Conservation (phyloP, 176 grass and related monocot species). For the Rhipidocladum racemiflorum region DNA sequence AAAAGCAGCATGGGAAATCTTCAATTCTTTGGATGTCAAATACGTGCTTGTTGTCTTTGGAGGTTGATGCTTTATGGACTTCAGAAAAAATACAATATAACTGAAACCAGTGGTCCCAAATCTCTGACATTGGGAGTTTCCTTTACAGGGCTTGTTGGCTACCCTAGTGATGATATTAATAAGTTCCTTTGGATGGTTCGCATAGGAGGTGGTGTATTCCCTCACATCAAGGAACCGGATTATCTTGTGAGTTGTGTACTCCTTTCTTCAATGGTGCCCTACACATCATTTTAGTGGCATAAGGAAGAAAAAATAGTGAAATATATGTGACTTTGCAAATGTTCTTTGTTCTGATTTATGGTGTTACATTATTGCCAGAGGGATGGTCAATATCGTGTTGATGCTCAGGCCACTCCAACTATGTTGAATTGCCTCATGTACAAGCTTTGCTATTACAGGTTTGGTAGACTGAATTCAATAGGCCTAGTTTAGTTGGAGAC, state of each 20-base stretch:
- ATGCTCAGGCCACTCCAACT: constrained; percentile 91
- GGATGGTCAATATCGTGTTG: constrained; percentile 96
- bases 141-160: constrained; percentile 95
- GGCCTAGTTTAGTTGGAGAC: background rate
- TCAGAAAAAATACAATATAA: background rate
- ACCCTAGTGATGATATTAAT: constrained; percentile 98
- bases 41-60: constrained; percentile 98
- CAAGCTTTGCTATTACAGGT: constrained; percentile 99
- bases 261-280: constrained; percentile 1
- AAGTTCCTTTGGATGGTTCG: constrained; percentile 99
- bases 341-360: constrained; percentile 23
- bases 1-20: constrained; percentile 98
- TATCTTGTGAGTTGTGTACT: constrained; percentile 81
- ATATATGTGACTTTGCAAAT: background rate
- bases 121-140: constrained; percentile 22
- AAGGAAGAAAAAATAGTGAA: background rate
- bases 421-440: constrained; percentile 99
- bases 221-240: constrained; percentile 99
- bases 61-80: constrained; percentile 43
- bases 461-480: constrained; percentile 8
- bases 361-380: constrained; percentile 49
- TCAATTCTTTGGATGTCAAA: constrained; percentile 98
- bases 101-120: constrained; percentile 23
- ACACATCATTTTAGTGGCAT: constrained; percentile 17
- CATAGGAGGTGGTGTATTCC: constrained; percentile 98